phyloP scores from a whole-genome alignment of 768 basidiomycete genomes.

The Mrakia frigida region DNA sequence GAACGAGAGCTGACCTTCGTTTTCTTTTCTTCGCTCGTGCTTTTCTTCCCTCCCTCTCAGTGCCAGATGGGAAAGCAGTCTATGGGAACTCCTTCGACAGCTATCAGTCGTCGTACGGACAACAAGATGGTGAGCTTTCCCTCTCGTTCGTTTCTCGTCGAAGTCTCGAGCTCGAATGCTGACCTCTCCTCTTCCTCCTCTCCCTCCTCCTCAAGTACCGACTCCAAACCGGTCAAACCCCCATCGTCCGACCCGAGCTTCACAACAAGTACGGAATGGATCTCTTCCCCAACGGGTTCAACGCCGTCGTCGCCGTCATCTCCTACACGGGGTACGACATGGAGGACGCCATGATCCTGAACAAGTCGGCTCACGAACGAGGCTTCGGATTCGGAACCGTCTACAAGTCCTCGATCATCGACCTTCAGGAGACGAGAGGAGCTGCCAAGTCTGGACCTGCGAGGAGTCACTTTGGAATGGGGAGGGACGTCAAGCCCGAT shows the following conservation, averaged over 20 bases:
- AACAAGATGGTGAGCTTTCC: slow-evolving; percentile 65
- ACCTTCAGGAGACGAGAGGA: slow-evolving; percentile 74
- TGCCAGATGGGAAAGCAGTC: slow-evolving; percentile 97
- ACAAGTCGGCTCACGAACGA: slow-evolving; percentile 96
- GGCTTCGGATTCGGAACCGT: slow-evolving; percentile 95
- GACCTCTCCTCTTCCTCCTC: slow-evolving; percentile 3
- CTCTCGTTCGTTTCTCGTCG: background rate
- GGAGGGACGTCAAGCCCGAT: slow-evolving; percentile 57
- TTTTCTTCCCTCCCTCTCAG: background rate
- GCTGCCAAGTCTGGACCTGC: slow-evolving; percentile 57
- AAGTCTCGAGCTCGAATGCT: background rate
- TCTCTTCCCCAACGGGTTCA: slow-evolving; percentile 94
- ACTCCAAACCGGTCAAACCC: slow-evolving; percentile 89
- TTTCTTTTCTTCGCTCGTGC: background rate
- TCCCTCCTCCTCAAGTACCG: slow-evolving; percentile 53
- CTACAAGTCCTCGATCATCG: slow-evolving; percentile 89
- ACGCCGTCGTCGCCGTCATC: slow-evolving; percentile 98
- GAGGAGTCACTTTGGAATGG: slow-evolving; percentile 84
- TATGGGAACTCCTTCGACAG: slow-evolving; percentile 96
- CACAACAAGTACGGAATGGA: slow-evolving; percentile 98
- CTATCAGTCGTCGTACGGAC: slow-evolving; percentile 85
- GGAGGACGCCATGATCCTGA: slow-evolving; percentile 99
- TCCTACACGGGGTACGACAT: slow-evolving; percentile 99
- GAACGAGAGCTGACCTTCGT: background rate
- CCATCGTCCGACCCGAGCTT: slow-evolving; percentile 82